phyloP scores from a whole-genome alignment of 2,329 filamentous ascomycete species.

The Pestalotiopsis sp. region DNA sequence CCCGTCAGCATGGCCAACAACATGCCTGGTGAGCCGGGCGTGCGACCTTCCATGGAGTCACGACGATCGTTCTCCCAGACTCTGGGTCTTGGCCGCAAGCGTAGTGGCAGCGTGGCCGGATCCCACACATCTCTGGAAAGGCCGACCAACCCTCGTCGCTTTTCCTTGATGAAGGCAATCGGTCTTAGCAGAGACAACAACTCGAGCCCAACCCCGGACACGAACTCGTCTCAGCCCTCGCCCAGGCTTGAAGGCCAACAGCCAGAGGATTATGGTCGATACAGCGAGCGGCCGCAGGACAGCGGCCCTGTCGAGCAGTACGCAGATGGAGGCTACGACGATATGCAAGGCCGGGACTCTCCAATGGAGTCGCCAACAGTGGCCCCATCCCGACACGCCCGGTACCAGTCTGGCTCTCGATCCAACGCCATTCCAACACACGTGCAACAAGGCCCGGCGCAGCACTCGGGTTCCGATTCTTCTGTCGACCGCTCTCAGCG shows the following conservation, averaged over 20 bases:
- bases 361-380: constrained; percentile 27
- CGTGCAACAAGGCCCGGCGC: constrained; percentile 47
- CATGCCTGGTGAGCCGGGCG: constrained; percentile 55
- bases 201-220: constrained; percentile 44
- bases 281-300: constrained; percentile 31
- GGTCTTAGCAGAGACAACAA: constrained; percentile 60
- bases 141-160: constrained; percentile 56
- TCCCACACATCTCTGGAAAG: constrained; percentile 62
- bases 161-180: constrained; percentile 73
- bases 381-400: constrained; percentile 44
- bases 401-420: constrained; percentile 43
- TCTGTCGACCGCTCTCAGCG: constrained; percentile 50
- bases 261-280: constrained; percentile 39
- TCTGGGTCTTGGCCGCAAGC: constrained; percentile 70
- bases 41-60: constrained; percentile 72
- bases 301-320: constrained; percentile 21
- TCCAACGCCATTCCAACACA: constrained; percentile 50
- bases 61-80: constrained; percentile 67
- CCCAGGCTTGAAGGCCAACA: constrained; percentile 53
- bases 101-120: constrained; percentile 66
- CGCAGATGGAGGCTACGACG: constrained; percentile 42
- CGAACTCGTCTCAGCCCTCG: constrained; percentile 57
- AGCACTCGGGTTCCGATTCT: constrained; percentile 57
- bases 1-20: constrained; percentile 87
- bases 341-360: constrained; percentile 33